A percentile compares a stretch with the other conserved stretches of the same genome.
Conservation (phyloP, 2,329 filamentous ascomycete genomes). For the Pseudocercospora vitis region DNA sequence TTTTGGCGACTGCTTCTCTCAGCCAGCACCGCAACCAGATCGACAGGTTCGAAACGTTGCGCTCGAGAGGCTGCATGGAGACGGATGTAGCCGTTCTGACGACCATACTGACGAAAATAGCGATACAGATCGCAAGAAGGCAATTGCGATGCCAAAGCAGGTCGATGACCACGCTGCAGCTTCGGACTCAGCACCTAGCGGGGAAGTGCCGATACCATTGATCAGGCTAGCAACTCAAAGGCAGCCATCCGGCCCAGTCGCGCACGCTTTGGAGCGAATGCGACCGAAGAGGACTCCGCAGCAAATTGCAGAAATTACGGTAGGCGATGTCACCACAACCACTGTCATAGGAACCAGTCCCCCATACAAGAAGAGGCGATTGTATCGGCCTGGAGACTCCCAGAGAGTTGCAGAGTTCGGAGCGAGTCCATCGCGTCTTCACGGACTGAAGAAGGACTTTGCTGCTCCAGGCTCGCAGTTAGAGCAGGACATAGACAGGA, state of each 20-base stretch:
- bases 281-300: conserved; percentile 60
- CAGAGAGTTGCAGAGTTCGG: conserved; percentile 50
- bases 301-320: conserved; percentile 72
- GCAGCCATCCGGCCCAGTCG: conserved; percentile 50
- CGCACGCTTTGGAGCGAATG: conserved; percentile 65
- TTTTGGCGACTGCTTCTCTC: conserved; percentile 32
- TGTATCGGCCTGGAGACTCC: conserved; percentile 42
- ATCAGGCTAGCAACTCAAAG: conserved; percentile 33
- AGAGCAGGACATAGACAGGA: conserved; percentile 25
- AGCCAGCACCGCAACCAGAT: conserved; percentile 27
- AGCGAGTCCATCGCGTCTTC: conserved; percentile 39
- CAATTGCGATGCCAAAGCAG: background rate
- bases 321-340: conserved; percentile 68
- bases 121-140: background rate
- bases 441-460: conserved; percentile 51
- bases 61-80: conserved; percentile 24
- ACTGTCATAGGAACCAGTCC: conserved; percentile 57
- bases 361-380: conserved; percentile 50
- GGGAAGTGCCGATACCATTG: conserved; percentile 38
- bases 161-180: background rate
- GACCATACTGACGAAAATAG: background rate
- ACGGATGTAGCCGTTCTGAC: background rate
- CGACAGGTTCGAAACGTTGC: conserved; percentile 39
- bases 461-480: conserved; percentile 55
- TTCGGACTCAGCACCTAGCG: conserved; percentile 29